Evolutionary conservation across 2,329 filamentous ascomycete genomes (phyloP), one percentile per base, ranked within the genome.

Genomic region (Aspergillus tanneri): DNA sequence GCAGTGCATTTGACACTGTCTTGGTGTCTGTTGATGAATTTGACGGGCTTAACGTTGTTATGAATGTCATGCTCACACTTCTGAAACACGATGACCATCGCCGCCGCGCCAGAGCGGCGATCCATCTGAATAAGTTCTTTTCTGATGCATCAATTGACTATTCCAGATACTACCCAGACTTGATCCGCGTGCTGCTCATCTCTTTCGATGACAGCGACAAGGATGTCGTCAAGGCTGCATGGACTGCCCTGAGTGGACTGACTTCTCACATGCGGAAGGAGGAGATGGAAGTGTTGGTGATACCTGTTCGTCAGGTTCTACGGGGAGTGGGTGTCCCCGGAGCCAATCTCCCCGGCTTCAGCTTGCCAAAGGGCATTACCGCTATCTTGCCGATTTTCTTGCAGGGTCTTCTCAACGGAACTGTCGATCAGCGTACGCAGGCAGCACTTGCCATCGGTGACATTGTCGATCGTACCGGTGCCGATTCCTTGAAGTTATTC

Each of bases 371-470:
- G 81, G 95, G 95, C 53, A 96, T 99, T 77, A 95, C 90, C 64
- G 91, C 93, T 54, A 86, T 99, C 56, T 74, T 99, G 52, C 93
- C 95, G 2, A 97, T 99, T 57, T 97, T 99, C 81, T 72, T 97
- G 65, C 95, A 99, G 67, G 93, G 93, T 72, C 79, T 99, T 57
- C 95, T 99, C 86, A 97, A 99, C 63, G 95, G 93, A 49, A 91
- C 87, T 28, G 77, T 88, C 12, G 93, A 99, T 4, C 93, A 99
- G 74, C 83, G 91, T 67, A 93, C 90, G 21, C 88, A 95, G 67
- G 85, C 93, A 49, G 93, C 95, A 37, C 78, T 97, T 54, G 93
- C 89, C 47, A 95, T 99, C 59, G 95, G 91, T 2, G 95, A 99
- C 66, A 88, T 99, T 57, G 87, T 97, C 56, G 93, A 97, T 72